A percentile compares a stretch with the other conserved stretches of the same genome.
Conservation (phyloP, 192 early-diverging fungal species). For the Mortierella hygrophila region DNA sequence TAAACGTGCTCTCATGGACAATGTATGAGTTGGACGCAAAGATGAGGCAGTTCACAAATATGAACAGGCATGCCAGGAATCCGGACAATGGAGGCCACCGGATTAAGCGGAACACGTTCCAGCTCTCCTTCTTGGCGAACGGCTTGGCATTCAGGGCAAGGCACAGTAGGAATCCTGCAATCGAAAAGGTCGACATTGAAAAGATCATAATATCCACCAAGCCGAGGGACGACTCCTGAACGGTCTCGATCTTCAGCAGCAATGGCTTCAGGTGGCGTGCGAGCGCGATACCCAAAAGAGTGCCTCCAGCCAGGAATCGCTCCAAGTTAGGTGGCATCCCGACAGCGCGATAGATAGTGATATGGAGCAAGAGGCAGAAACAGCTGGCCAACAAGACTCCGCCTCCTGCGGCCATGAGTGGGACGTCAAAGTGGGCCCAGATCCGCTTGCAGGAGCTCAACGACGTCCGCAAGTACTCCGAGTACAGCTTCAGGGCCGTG, state of each 20-base stretch:
- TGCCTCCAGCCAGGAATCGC: conserved; percentile 31
- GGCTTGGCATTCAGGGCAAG: conserved; percentile 5
- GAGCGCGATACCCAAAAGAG: conserved; percentile 25
- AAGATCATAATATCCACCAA: conserved; percentile 58
- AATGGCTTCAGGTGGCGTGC: conserved; percentile 24
- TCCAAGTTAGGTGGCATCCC: conserved; percentile 31
- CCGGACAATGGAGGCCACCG: conserved; percentile 38
- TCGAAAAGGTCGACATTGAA: conserved; percentile 49
- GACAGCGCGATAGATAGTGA: conserved; percentile 26
- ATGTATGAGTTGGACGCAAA: conserved; percentile 94
- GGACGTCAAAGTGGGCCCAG: conserved; percentile 94
- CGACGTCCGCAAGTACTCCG: conserved; percentile 69
- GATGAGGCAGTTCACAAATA: conserved; percentile 70
- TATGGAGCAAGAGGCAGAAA: conserved; percentile 39
- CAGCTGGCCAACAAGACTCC: conserved; percentile 64
- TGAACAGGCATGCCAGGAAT: conserved; percentile 59
- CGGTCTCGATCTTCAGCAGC: conserved; percentile 23
- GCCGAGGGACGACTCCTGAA: conserved; percentile 35
- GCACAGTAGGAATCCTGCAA: conserved; percentile 41
- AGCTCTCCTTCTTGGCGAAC: conserved; percentile 9
- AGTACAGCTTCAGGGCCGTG: conserved; percentile 34
- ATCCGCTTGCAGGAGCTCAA: conserved; percentile 81
- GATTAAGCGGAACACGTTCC: conserved; percentile 20
- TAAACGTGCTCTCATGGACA: conserved; percentile 85
- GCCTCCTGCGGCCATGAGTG: conserved; percentile 81